phyloP scores from a whole-genome alignment of 495 filamentous ascomycete genomes.

The Usnea hakonensis region DNA sequence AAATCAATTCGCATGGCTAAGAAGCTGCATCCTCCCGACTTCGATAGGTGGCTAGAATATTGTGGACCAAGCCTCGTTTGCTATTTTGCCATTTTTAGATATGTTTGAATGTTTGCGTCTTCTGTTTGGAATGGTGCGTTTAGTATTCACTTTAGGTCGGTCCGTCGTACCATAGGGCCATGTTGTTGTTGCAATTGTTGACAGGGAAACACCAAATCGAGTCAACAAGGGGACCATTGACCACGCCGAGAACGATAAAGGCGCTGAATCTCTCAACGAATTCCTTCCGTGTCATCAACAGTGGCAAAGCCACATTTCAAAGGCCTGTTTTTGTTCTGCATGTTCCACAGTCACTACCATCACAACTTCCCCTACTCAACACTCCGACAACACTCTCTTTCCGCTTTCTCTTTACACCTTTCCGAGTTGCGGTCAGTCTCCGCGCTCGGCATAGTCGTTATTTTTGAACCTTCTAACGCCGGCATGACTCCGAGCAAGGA shows the following conservation, averaged over 20 bases:
- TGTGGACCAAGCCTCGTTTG: not conserved
- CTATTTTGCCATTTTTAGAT: not conserved
- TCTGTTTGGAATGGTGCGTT: not conserved
- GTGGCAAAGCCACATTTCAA: not conserved
- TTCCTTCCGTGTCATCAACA: not conserved
- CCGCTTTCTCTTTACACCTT: not conserved
- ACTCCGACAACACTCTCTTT: not conserved
- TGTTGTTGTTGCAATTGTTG: not conserved
- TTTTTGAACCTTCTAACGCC: not conserved
- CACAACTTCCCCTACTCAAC: not conserved
- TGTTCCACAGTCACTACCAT: not conserved
- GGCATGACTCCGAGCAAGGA: conserved; percentile 20
- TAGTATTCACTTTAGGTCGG: not conserved
- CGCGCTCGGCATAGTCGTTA: not conserved
- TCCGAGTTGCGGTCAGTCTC: not conserved
- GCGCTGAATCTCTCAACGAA: not conserved
- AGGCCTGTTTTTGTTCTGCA: not conserved
- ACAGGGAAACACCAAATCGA: not conserved
- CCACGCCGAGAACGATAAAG: not conserved
- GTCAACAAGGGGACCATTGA: not conserved
- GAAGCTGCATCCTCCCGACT: not conserved
- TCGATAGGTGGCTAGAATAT: not conserved
- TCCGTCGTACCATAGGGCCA: not conserved
- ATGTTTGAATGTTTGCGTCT: not conserved
- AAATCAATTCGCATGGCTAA: not conserved